Base-by-base conservation (phyloP, 2,329 filamentous ascomycete species). In the Phialophora macrospora region DNA sequence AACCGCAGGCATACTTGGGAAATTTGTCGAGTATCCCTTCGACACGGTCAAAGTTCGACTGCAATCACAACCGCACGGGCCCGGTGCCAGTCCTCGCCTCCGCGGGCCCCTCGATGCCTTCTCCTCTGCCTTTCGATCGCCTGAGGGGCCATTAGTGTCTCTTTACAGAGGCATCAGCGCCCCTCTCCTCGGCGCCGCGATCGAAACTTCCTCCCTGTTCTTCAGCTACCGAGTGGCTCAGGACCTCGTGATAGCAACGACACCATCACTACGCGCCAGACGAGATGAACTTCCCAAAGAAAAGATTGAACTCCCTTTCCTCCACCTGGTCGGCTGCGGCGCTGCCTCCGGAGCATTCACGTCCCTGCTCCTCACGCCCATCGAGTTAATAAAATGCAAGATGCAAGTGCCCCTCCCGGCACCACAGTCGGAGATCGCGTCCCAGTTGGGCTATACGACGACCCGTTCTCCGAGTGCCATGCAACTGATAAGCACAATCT, bases 21-120 rank as follows among this genome's bases (percentile, higher is more conserved):
- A 98, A 82, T 92, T 94, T 77, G 94, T 99, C 75, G 95, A 99
- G 78, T 99, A 97, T 77, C 95, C 95, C 26, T 99, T 99, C 80
- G 95, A 99, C 80, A 99, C 95, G 0, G 89, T 99, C 77, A 99
- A 99, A 80, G 95, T 99, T 66, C 91, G 95, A 48, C 86, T 99
- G 11, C 95, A 99, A 77, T 95, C 94, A n/a, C 94, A 98, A 77
- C 91, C 93, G 38, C 90, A 94, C 77, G 2, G 93, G 92, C 17
- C 85, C 93, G 48, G 58, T 30, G 66, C 67, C 12, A 46, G 44
- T 5, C 51, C 51, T 9, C 64, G 64, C 56, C 51, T 72, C n/a
- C 54, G 63, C 44, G 95, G 95, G 0, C 94, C 95, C 0, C 74
- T 97, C 69, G 95, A 99, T 80, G 98, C 95, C 80, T 97, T 99